Conservation (phyloP, 2,329 filamentous ascomycete genomes). For the Boeremia lycopersici region DNA sequence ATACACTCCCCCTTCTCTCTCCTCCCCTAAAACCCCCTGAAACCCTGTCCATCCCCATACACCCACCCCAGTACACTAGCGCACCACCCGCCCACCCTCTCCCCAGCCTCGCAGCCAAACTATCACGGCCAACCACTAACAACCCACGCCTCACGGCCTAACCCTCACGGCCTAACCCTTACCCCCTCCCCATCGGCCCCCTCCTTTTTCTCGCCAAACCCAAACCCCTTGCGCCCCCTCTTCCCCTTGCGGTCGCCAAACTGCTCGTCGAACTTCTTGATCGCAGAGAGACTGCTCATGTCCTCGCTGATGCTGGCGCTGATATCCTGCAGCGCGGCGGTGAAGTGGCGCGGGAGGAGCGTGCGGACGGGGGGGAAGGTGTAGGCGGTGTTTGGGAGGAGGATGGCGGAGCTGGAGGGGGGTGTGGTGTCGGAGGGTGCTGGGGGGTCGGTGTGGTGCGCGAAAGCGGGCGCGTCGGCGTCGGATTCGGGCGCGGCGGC, state of each 20-base stretch:
- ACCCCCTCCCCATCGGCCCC: conserved; percentile 39
- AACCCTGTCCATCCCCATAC: no score
- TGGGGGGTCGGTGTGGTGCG: conserved; percentile 1
- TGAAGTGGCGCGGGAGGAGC: conserved; percentile 75
- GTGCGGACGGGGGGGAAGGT: conserved; percentile 72
- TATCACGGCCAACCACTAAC: no score
- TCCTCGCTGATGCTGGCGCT: conserved; percentile 92
- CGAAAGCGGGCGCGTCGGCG: background rate
- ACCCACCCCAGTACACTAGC: no score
- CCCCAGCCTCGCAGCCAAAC: no score
- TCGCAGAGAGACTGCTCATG: conserved; percentile 83
- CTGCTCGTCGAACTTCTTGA: conserved; percentile 94
- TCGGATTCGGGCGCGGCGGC: background rate
- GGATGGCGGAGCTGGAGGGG: conserved; percentile 1
- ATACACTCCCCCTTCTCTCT: no score
- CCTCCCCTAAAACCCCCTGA: no score
- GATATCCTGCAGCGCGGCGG: conserved; percentile 84
- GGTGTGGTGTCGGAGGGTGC: background rate
- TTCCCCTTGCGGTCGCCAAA: conserved; percentile 81
- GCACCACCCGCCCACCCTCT: no score
- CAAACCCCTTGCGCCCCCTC: conserved; percentile 64
- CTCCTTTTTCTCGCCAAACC: conserved; percentile 51
- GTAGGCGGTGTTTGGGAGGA: conserved; percentile 47
- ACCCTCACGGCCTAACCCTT: conserved; percentile 42
- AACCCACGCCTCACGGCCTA: no score